phyloP scores from a whole-genome alignment of 2,329 filamentous ascomycete genomes.

The Paraphaeosphaeria sporulosa region DNA sequence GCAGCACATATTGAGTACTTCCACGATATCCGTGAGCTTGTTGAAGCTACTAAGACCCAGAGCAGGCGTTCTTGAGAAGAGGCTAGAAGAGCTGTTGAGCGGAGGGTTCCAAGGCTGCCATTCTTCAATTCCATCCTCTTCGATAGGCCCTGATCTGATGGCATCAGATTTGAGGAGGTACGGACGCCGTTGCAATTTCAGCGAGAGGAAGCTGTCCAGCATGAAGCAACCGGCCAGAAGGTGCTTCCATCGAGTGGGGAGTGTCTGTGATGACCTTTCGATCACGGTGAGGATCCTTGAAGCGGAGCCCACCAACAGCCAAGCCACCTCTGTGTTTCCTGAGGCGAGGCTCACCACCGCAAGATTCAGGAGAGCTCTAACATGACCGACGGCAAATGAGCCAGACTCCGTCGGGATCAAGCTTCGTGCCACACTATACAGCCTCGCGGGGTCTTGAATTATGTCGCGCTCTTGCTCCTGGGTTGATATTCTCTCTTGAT shows the following conservation, averaged over 20 bases:
- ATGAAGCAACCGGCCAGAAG: conserved; percentile 67
- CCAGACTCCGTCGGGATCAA: conserved; percentile 43
- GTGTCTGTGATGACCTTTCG: conserved; percentile 43
- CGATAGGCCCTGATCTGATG: conserved; percentile 57
- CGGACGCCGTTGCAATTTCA: conserved; percentile 59
- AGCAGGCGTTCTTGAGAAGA: conserved; percentile 38
- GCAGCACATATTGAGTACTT: conserved; percentile 28
- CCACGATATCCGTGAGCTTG: conserved; percentile 49
- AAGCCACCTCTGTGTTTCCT: conserved; percentile 65
- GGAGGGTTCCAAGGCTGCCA: conserved; percentile 75
- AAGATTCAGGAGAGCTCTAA: conserved; percentile 57
- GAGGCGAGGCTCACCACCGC: conserved; percentile 69
- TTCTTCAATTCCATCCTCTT: conserved; percentile 74
- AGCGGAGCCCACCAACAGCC: conserved; percentile 71
- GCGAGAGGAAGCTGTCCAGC: conserved; percentile 66
- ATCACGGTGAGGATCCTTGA: conserved; percentile 61
- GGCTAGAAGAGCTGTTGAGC: conserved; percentile 41
- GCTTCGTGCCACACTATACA: conserved; percentile 38
- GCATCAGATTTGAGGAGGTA: conserved; percentile 61
- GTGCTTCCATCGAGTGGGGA: conserved; percentile 46
- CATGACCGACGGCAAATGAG: conserved; percentile 48
- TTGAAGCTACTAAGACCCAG: conserved; percentile 63
- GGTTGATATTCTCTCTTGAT: conserved; percentile 23
- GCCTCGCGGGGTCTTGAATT: conserved; percentile 23
- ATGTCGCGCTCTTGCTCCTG: conserved; percentile 7